Conservation (phyloP, 352 stramenopile genomes). For the Nothophytophthora sp. region DNA sequence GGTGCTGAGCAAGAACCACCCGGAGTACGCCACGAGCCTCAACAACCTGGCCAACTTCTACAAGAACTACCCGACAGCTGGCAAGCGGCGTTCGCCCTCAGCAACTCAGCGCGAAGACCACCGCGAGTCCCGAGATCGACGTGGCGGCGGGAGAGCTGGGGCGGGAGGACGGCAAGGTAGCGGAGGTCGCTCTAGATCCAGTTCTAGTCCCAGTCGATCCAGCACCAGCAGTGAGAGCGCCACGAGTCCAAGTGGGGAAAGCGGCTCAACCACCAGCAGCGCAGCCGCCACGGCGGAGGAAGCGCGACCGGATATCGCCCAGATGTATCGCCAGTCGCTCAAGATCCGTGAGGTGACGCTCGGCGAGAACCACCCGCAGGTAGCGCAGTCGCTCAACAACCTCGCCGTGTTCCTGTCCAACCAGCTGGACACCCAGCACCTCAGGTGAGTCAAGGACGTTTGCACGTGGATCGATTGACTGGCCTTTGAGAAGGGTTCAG, state of each 20-base stretch:
- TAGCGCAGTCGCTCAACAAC: slow-evolving; percentile 84
- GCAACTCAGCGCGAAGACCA: slow-evolving; percentile 20
- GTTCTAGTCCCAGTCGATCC: slow-evolving; percentile 29
- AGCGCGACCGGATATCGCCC: slow-evolving; percentile 52
- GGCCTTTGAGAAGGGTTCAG: background rate
- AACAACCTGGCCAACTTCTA: slow-evolving; percentile 90
- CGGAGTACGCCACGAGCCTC: slow-evolving; percentile 80
- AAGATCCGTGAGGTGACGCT: slow-evolving; percentile 73
- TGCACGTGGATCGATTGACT: too few relatives aligned
- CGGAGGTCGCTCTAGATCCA: slow-evolving; percentile 13
- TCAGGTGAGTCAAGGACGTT: slow-evolving; percentile 48
- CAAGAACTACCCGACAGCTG: slow-evolving; percentile 57
- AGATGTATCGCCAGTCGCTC: slow-evolving; percentile 76
- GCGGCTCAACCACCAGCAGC: background rate
- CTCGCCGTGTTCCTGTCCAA: slow-evolving; percentile 72
- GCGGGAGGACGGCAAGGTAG: slow-evolving; percentile 3
- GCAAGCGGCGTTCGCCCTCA: slow-evolving; percentile 30
- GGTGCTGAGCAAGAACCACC: slow-evolving; percentile 71
- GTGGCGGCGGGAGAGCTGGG: slow-evolving; percentile 15
- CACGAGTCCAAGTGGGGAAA: slow-evolving; percentile 14
- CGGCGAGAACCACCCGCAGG: slow-evolving; percentile 70
- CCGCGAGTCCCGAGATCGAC: slow-evolving; percentile 16
- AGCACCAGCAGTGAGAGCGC: slow-evolving; percentile 35
- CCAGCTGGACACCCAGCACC: slow-evolving; percentile 52
- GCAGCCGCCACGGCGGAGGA: slow-evolving; percentile 12